A percentile compares a stretch with the other conserved stretches of the same genome.
phyloP scores from a whole-genome alignment of 2,329 filamentous ascomycete species.

The Penicillium glabrum region DNA sequence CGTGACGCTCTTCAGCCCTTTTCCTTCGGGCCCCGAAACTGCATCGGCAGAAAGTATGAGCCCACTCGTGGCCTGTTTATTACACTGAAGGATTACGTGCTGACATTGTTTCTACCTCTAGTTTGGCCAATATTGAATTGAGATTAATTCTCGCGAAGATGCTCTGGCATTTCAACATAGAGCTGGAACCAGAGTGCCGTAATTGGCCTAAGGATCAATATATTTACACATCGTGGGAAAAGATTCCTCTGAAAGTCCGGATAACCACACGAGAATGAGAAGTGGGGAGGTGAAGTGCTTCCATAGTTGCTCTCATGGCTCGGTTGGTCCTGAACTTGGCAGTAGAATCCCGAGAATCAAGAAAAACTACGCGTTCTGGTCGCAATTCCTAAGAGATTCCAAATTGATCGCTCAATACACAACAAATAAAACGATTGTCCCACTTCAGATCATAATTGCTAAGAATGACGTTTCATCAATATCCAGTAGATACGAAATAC shows the following conservation, averaged over 20 bases:
- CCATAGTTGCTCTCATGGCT: background rate
- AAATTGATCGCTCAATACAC: too few species aligned
- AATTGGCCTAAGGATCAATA: conserved; percentile 4
- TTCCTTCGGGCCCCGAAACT: conserved; percentile 6
- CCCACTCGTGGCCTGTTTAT: background rate
- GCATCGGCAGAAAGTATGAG: conserved; percentile 3
- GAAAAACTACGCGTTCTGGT: background rate
- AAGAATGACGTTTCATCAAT: background rate
- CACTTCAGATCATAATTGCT: background rate
- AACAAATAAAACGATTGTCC: too few species aligned
- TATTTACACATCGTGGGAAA: conserved; percentile 6
- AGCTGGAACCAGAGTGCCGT: conserved; percentile 1
- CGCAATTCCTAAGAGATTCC: background rate
- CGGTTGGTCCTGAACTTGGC: background rate
- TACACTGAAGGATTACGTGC: background rate
- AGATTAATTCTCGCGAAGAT: conserved; percentile 6
- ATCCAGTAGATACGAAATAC: background rate
- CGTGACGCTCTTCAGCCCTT: conserved; percentile 3
- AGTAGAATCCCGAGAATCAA: background rate
- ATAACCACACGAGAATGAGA: conserved; percentile 1
- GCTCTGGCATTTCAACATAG: conserved; percentile 2
- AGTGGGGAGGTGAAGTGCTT: background rate
- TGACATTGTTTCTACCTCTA: background rate
- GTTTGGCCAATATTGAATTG: conserved; percentile 6
- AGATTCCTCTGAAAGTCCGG: conserved; percentile 2